phyloP scores from a whole-genome alignment of 345 rosid species.

The Mallotus nudiflorus region DNA sequence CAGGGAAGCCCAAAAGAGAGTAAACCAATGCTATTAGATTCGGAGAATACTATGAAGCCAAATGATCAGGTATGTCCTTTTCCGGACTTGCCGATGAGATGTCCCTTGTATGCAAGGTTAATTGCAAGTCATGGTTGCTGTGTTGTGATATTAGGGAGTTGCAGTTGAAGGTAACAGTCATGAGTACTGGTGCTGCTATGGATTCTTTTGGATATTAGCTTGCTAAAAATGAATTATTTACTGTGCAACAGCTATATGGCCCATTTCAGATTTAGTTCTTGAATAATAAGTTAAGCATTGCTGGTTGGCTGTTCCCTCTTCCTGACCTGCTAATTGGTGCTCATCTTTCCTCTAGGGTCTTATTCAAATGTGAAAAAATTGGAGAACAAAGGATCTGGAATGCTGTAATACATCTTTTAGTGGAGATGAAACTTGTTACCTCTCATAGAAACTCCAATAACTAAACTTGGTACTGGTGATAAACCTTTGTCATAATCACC shows the following conservation, averaged over 20 bases:
- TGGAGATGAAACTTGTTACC: not conserved
- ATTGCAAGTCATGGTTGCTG: not conserved
- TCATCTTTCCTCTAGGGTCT: not conserved
- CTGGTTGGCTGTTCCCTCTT: not conserved
- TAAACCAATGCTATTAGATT: constrained; percentile 33
- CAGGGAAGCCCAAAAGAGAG: constrained; percentile 48
- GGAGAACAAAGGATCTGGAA: too few relatives aligned
- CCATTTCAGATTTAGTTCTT: too few relatives aligned
- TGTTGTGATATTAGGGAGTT: not conserved
- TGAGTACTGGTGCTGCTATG: not conserved
- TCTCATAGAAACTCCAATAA: not conserved
- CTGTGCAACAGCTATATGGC: not conserved
- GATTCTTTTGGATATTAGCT: not conserved
- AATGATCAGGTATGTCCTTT: constrained; percentile 35
- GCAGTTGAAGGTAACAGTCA: not conserved
- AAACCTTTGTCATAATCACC: not conserved
- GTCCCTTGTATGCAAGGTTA: not conserved
- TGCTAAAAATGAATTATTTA: not conserved
- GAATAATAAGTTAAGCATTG: too few relatives aligned
- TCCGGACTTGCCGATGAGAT: not conserved
- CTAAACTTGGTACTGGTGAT: too few relatives aligned
- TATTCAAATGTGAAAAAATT: too few relatives aligned
- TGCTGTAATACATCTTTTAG: not conserved
- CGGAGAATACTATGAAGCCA: constrained; percentile 27
- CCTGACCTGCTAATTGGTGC: not conserved